Percentiles rank a stretch among this genome's conserved stretches.
Conservation (phyloP, 345 rosid species). For the Boechera stricta region DNA sequence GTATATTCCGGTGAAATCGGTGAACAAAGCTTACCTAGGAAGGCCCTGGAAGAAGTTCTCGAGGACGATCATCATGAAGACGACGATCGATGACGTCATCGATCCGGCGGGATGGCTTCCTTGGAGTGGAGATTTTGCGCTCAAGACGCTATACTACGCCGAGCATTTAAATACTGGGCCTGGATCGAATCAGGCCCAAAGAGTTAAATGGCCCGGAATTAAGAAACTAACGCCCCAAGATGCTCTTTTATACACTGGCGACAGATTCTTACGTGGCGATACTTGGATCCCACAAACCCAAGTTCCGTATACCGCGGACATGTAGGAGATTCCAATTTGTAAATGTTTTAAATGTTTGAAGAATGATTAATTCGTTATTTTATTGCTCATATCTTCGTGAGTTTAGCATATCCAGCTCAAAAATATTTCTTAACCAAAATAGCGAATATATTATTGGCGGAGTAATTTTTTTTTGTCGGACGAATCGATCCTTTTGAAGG, state of each 20-base stretch:
- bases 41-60: background rate
- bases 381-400: background rate
- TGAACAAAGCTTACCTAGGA: slow-evolving; percentile 56
- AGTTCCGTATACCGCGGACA: slow-evolving; percentile 55
- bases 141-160: slow-evolving; percentile 60
- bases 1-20: slow-evolving; percentile 46
- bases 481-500: too few relatives aligned
- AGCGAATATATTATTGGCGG: too few relatives aligned
- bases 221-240: slow-evolving; percentile 41
- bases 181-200: slow-evolving; percentile 52
- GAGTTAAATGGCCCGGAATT: slow-evolving; percentile 68
- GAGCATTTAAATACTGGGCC: slow-evolving; percentile 69
- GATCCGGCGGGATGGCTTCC: slow-evolving; percentile 59
- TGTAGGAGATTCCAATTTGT: slow-evolving; percentile 43
- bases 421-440: too few relatives aligned
- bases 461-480: too few relatives aligned
- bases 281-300: slow-evolving; percentile 57
- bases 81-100: background rate
- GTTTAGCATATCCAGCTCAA: background rate
- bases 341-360: background rate
- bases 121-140: slow-evolving; percentile 54
- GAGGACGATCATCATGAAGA: background rate
- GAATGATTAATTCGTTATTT: background rate
- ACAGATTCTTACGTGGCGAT: slow-evolving; percentile 49
- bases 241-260: slow-evolving; percentile 46